These are phyloP conservation scores for Arctium lappa DNA, from an alignment of 129 eudicot species.

Conservation along the genomic window DNA sequence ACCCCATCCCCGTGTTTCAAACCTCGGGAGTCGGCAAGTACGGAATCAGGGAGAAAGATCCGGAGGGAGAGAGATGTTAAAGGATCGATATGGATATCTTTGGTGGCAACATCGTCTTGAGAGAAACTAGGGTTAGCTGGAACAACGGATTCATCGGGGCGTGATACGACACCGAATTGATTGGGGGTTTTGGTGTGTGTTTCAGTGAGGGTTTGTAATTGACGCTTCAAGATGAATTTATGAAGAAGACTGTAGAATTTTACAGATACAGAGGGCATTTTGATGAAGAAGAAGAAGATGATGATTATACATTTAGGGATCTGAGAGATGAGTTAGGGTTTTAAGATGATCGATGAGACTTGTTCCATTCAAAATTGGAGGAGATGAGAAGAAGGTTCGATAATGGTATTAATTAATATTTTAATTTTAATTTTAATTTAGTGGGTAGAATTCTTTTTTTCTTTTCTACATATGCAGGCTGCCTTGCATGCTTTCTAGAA, in stretches of 20 bases:
- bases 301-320: slow-evolving; percentile 6
- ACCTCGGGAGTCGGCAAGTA: slow-evolving; percentile 23
- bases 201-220: slow-evolving; percentile 45
- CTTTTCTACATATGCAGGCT: slow-evolving; percentile 2
- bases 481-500: background rate
- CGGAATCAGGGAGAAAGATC: slow-evolving; percentile 69
- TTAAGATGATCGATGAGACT: slow-evolving; percentile 18
- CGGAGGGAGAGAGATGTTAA: slow-evolving; percentile 59
- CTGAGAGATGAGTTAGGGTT: slow-evolving; percentile 14
- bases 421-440: background rate
- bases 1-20: slow-evolving; percentile 34
- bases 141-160: slow-evolving; percentile 55
- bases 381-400: slow-evolving; percentile 36
- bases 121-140: slow-evolving; percentile 71
- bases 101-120: slow-evolving; percentile 74
- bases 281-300: background rate
- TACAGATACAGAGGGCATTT: slow-evolving; percentile 67
- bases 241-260: slow-evolving; percentile 67
- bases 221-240: slow-evolving; percentile 66
- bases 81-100: slow-evolving; percentile 79
- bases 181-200: slow-evolving; percentile 6
- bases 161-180: slow-evolving; percentile 54
- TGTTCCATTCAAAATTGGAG: slow-evolving; percentile 37
- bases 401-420: background rate
- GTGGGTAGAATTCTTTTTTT: background rate